Conservation (phyloP, 257 asterid genomes). For the Forsythia viridissima region DNA sequence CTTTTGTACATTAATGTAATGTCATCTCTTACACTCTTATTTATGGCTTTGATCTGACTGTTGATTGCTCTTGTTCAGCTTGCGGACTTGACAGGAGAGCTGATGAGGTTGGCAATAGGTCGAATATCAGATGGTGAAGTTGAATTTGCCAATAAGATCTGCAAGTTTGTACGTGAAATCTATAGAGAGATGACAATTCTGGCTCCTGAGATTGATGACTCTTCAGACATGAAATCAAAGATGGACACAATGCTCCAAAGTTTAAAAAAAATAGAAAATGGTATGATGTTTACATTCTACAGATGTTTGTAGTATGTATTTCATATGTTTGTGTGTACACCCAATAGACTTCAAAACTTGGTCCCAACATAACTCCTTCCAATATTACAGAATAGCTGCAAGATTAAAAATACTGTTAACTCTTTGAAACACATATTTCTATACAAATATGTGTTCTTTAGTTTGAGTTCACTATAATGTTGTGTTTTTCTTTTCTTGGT, state of each 20-base stretch:
- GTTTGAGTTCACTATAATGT: background rate
- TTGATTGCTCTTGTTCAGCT: slow-evolving; percentile 51
- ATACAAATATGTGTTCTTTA: background rate
- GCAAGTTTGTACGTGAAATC: slow-evolving; percentile 84
- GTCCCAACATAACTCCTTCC: background rate
- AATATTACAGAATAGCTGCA: too few species aligned
- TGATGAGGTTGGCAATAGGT: slow-evolving; percentile 95
- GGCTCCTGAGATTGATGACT: slow-evolving; percentile 80
- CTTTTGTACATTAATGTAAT: background rate
- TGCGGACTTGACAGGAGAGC: slow-evolving; percentile 96
- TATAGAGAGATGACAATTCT: slow-evolving; percentile 67
- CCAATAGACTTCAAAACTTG: background rate
- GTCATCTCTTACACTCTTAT: background rate
- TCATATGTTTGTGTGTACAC: background rate
- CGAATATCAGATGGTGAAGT: slow-evolving; percentile 93
- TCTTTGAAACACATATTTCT: background rate
- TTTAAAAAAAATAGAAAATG: slow-evolving; percentile 83
- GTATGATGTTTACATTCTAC: slow-evolving; percentile 36
- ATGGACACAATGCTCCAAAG: slow-evolving; percentile 98
- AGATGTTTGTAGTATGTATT: background rate
- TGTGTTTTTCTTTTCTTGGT: background rate
- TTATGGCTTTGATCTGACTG: background rate
- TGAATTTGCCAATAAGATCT: slow-evolving; percentile 80
- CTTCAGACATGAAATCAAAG: slow-evolving; percentile 78
- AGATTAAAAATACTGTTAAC: background rate